A percentile compares a stretch with the other conserved stretches of the same genome.
These are phyloP conservation scores for Kodamaea arcana DNA, from an alignment of 1,139 yeast genomes.

Conservation along the genomic window DNA sequence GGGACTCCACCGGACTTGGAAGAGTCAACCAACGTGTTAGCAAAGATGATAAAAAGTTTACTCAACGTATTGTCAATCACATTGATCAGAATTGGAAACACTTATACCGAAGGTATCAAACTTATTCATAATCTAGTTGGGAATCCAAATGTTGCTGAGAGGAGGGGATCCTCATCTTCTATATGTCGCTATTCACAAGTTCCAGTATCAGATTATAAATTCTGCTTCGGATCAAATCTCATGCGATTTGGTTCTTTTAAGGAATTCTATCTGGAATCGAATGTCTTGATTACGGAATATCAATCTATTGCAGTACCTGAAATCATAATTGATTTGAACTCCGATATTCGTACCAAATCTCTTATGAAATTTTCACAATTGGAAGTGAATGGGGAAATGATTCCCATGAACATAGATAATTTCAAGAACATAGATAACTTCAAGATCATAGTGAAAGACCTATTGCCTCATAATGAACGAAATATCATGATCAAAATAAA, in stretches of 20 bases:
- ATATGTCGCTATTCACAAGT: neutral
- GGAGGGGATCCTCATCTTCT: neutral
- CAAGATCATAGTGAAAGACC: slow-evolving; percentile 14
- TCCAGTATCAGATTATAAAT: slow-evolving; percentile 2
- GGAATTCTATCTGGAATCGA: slow-evolving; percentile 16
- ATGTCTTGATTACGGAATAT: slow-evolving; percentile 12
- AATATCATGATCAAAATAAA: slow-evolving; percentile 16
- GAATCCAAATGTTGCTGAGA: slow-evolving; percentile 3
- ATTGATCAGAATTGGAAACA: slow-evolving; percentile 22
- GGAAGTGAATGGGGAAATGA: slow-evolving; percentile 22
- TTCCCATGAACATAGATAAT: slow-evolving; percentile 7
- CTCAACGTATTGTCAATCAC: slow-evolving; percentile 21
- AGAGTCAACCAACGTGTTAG: slow-evolving; percentile 3
- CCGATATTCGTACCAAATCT: slow-evolving; percentile 18
- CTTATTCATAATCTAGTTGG: slow-evolving; percentile 14
- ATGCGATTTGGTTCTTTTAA: slow-evolving; percentile 18
- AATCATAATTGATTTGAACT: slow-evolving; percentile 17
- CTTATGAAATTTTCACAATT: slow-evolving; percentile 17
- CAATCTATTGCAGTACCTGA: slow-evolving; percentile 20
- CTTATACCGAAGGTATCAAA: slow-evolving; percentile 16
- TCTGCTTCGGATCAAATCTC: slow-evolving; percentile 17
- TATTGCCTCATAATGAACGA: slow-evolving; percentile 14
- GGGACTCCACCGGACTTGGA: slow-evolving; percentile 8
- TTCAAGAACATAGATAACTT: slow-evolving; percentile 7
- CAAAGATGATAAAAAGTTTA: slow-evolving; percentile 11